phyloP scores from a whole-genome alignment of 371 early-diverging fungal genomes.

The Actinomortierella wolfii region DNA sequence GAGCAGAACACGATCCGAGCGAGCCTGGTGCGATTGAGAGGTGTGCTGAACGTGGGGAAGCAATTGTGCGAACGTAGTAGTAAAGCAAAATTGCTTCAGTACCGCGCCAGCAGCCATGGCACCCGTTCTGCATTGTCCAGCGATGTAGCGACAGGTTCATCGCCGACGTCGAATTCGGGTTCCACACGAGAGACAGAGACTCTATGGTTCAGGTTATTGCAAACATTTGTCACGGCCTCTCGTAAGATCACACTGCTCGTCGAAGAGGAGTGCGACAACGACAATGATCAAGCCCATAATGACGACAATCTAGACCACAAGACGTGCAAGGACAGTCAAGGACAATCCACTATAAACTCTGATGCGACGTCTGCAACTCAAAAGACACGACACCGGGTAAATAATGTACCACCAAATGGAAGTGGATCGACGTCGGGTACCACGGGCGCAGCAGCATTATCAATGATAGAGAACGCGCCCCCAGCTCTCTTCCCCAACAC shows the following conservation, averaged over 20 bases:
- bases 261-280: conserved; percentile 9
- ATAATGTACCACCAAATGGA: background rate
- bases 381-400: background rate
- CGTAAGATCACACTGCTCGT: conserved; percentile 46
- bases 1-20: conserved; percentile 57
- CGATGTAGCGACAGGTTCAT: conserved; percentile 11
- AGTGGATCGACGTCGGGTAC: background rate
- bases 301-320: background rate
- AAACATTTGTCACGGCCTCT: conserved; percentile 54
- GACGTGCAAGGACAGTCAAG: too few species aligned
- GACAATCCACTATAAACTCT: conserved; percentile 2
- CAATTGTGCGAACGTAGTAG: conserved; percentile 61
- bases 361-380: background rate
- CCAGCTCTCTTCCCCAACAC: conserved; percentile 38
- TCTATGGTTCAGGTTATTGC: conserved; percentile 72
- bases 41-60: conserved; percentile 65
- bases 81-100: conserved; percentile 30
- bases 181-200: conserved; percentile 57
- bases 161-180: conserved; percentile 1
- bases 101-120: conserved; percentile 11
- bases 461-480: conserved; percentile 44
- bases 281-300: background rate
- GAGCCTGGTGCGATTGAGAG: conserved; percentile 61
- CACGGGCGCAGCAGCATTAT: conserved; percentile 9
- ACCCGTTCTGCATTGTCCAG: background rate